phyloP scores from a whole-genome alignment of 208 protist genomes.

The Wallacemonas sp. region DNA sequence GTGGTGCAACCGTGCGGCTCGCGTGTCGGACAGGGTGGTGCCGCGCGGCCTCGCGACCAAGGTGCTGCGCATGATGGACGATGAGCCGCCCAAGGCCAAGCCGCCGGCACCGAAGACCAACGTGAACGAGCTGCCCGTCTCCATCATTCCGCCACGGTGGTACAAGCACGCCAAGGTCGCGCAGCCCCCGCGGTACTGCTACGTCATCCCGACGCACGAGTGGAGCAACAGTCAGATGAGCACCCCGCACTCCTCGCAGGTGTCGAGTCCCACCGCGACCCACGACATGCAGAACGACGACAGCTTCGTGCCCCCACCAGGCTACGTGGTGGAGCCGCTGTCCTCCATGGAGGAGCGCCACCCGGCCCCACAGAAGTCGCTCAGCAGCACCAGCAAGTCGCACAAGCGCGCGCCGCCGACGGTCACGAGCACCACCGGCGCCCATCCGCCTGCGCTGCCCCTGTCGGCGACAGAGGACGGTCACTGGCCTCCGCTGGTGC shows the following conservation, averaged over 20 bases:
- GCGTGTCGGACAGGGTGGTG: conserved; percentile 64
- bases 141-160: conserved; percentile 75
- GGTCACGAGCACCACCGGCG: not conserved
- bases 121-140: conserved; percentile 57
- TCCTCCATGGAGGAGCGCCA: conserved; percentile 12
- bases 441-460: not conserved
- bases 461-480: conserved; percentile 4
- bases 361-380: not conserved
- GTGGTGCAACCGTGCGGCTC: conserved; percentile 91
- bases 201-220: conserved; percentile 1
- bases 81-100: conserved; percentile 60
- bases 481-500: conserved; percentile 11
- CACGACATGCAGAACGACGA: conserved; percentile 5
- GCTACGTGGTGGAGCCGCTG: conserved; percentile 14
- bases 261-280: conserved; percentile 14
- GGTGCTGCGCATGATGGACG: conserved; percentile 77
- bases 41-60: conserved; percentile 71
- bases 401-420: not conserved
- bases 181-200: conserved; percentile 56
- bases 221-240: conserved; percentile 13
- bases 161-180: conserved; percentile 69
- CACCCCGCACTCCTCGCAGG: conserved; percentile 12
- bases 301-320: conserved; percentile 20
- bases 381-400: not conserved
- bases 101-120: conserved; percentile 21